Evolutionary conservation across 345 rosid species (phyloP).

Genomic region (Cardamine occulta): DNA sequence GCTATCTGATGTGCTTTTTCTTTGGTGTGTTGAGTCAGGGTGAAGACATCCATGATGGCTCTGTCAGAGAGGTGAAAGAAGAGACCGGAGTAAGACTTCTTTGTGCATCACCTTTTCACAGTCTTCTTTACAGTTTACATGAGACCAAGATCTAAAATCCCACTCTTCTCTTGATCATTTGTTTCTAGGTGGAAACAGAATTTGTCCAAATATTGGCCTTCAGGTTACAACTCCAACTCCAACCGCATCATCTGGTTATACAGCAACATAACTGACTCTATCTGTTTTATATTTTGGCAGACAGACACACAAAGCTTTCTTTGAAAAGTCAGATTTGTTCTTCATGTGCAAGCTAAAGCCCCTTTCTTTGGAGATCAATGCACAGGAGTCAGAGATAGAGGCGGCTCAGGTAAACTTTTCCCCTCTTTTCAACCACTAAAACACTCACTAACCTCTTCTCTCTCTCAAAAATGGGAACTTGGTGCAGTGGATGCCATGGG

Average conservation of each 20-base stretch:
- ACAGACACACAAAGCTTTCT: slow-evolving; percentile 74
- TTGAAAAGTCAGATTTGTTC: slow-evolving; percentile 78
- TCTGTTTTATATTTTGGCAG: slow-evolving; percentile 45
- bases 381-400: slow-evolving; percentile 76
- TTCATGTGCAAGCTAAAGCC: slow-evolving; percentile 83
- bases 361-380: slow-evolving; percentile 61
- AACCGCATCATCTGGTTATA: slow-evolving; percentile 14
- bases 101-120: not conserved
- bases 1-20: slow-evolving; percentile 15
- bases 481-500: slow-evolving; percentile 80
- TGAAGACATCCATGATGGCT: slow-evolving; percentile 75
- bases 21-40: slow-evolving; percentile 53
- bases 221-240: slow-evolving; percentile 53
- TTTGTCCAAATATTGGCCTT: slow-evolving; percentile 78
- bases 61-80: slow-evolving; percentile 90
- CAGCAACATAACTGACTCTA: slow-evolving; percentile 15
- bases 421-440: not conserved
- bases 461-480: slow-evolving; percentile 24
- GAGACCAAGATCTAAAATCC: slow-evolving; percentile 13
- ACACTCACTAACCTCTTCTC: slow-evolving; percentile 9
- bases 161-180: slow-evolving; percentile 2
- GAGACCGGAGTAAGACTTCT: slow-evolving; percentile 78
- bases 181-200: slow-evolving; percentile 69
- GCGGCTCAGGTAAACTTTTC: slow-evolving; percentile 62
- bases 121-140: slow-evolving; percentile 6